These are phyloP conservation scores for Hyphopichia fennica DNA, from an alignment of 1,139 yeast species.

Conservation along the genomic window DNA sequence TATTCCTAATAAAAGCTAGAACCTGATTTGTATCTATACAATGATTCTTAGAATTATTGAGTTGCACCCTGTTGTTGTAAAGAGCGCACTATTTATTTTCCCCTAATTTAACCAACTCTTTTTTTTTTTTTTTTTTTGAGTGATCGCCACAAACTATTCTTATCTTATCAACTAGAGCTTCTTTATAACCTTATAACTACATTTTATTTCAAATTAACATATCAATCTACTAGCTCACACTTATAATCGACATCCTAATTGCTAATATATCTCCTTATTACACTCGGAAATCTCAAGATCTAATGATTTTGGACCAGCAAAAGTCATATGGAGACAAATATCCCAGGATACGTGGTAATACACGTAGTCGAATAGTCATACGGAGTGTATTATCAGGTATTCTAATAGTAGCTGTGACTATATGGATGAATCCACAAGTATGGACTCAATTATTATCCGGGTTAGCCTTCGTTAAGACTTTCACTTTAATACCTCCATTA, in stretches of 20 bases:
- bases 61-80: not conserved
- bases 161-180: not conserved
- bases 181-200: not conserved
- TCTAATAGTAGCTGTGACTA: not conserved
- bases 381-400: not conserved
- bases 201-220: too few relatives aligned
- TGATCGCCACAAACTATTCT: not conserved
- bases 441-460: too few relatives aligned
- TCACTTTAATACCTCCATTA: not conserved
- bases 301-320: not conserved
- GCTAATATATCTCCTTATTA: too few relatives aligned
- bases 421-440: not conserved
- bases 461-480: too few relatives aligned
- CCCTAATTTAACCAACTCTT: not conserved
- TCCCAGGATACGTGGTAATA: not conserved
- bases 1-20: too few relatives aligned
- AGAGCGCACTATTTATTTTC: too few relatives aligned
- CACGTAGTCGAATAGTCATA: not conserved
- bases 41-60: not conserved
- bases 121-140: not conserved
- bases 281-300: not conserved
- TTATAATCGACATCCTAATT: too few relatives aligned
- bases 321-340: not conserved
- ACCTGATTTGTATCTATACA: too few relatives aligned
- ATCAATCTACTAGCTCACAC: too few relatives aligned